phyloP scores from a whole-genome alignment of 2,329 filamentous ascomycete species.

The Apiospora pterosperma region DNA sequence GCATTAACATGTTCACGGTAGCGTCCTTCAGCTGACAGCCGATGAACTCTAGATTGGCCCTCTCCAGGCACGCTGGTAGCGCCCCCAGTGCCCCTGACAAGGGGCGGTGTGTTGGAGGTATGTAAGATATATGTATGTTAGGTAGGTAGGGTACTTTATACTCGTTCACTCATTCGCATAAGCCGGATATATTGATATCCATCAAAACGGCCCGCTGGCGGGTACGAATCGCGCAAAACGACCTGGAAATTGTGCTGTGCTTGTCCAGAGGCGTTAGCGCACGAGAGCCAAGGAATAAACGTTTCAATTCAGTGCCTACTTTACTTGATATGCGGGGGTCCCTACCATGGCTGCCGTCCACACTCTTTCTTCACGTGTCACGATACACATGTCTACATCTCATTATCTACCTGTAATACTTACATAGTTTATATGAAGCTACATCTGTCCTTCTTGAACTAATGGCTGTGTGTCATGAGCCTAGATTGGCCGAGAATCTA shows the following conservation, averaged over 20 bases:
- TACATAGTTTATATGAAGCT: not conserved
- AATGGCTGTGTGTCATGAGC: not conserved
- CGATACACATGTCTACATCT: not conserved
- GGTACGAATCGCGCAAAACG: not conserved
- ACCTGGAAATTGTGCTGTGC: not conserved
- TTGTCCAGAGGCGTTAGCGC: not conserved
- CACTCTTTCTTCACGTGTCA: not conserved
- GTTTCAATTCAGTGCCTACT: too few species aligned
- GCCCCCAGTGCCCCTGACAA: not conserved
- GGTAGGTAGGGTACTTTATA: not conserved
- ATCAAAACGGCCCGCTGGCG: not conserved
- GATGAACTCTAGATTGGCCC: not conserved
- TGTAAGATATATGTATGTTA: too few species aligned
- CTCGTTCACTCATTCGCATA: not conserved
- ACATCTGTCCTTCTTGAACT: not conserved
- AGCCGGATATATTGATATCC: not conserved
- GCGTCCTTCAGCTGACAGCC: constrained; percentile 2
- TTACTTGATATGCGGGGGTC: not conserved
- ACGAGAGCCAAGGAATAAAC: not conserved
- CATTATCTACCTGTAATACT: not conserved
- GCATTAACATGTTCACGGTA: constrained; percentile 6
- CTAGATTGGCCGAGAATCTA: not conserved
- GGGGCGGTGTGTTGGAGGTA: not conserved
- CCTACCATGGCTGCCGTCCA: not conserved
- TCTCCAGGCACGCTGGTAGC: constrained; percentile 1